Conservation (phyloP, 768 basidiomycete species). For the Boletus rufocinnamomeus region DNA sequence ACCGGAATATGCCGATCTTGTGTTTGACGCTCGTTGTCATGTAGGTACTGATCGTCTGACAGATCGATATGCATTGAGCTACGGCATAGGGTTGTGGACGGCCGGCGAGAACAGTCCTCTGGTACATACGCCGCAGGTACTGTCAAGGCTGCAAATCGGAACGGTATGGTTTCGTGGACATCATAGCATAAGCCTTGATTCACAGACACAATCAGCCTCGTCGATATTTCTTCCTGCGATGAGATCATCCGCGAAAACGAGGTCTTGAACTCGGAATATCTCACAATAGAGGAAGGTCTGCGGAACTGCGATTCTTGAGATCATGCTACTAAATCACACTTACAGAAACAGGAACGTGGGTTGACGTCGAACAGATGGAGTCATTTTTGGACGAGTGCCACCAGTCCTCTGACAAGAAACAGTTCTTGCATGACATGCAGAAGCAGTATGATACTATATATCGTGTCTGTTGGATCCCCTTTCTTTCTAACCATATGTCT, state of each 20-base stretch:
- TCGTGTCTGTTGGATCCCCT: background rate
- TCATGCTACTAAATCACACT: background rate
- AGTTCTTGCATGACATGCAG: background rate
- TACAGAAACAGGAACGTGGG: background rate
- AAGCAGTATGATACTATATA: background rate
- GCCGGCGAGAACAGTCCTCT: background rate
- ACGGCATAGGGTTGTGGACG: background rate
- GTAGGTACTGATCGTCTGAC: background rate
- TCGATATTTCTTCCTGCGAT: background rate
- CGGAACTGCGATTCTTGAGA: background rate
- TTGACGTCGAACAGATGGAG: background rate
- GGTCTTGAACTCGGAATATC: background rate
- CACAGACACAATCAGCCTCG: background rate
- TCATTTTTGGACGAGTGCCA: background rate
- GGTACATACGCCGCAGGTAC: background rate
- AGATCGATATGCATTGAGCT: background rate
- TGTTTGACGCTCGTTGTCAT: background rate
- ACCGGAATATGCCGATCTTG: background rate
- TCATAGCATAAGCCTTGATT: background rate
- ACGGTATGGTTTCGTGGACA: background rate
- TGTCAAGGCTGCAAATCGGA: background rate
- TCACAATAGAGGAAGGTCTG: background rate
- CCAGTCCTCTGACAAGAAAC: background rate
- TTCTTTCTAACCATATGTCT: background rate
- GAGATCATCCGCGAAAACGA: background rate